These are phyloP conservation scores for Arthrobotrys sphaeroides DNA, from an alignment of 2,329 filamentous ascomycete species.

Conservation along the genomic window DNA sequence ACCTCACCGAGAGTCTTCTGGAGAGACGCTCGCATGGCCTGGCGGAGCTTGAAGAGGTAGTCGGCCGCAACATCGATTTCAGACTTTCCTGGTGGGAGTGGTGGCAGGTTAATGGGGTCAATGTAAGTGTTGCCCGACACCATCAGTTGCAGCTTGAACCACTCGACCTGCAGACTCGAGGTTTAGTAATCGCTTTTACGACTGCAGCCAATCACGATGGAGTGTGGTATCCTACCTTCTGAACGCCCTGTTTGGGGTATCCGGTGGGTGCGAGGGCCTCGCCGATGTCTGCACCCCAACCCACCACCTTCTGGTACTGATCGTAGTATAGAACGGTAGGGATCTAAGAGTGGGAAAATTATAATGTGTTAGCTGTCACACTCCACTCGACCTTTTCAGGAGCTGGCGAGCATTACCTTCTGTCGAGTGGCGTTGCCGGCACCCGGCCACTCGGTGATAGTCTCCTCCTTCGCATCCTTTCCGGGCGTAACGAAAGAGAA, in stretches of 20 bases:
- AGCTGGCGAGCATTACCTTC: conserved; percentile 72
- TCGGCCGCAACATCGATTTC: conserved; percentile 99
- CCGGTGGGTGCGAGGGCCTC: conserved; percentile 95
- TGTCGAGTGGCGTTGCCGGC: conserved; percentile 98
- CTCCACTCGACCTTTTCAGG: neutral
- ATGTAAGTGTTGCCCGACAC: conserved; percentile 98
- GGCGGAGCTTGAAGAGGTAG: conserved; percentile 96
- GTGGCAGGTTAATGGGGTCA: conserved; percentile 97
- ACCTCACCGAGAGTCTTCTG: conserved; percentile 97
- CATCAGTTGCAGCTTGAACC: conserved; percentile 99
- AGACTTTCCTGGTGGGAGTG: conserved; percentile 95
- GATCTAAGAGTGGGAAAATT: conserved; percentile 69
- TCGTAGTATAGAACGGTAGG: conserved; percentile 99
- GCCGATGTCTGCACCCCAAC: conserved; percentile 97
- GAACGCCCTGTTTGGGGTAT: conserved; percentile 95
- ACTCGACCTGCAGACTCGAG: conserved; percentile 70
- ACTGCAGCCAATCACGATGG: neutral
- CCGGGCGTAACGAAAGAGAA: conserved; percentile 84
- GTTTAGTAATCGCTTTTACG: conserved; percentile 1
- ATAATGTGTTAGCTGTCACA: conserved; percentile 17
- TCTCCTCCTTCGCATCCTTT: conserved; percentile 96
- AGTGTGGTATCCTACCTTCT: conserved; percentile 70
- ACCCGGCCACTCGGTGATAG: conserved; percentile 98
- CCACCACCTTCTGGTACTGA: conserved; percentile 99
- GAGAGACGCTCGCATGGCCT: conserved; percentile 93